Conservation (phyloP, 192 early-diverging fungal species). For the Coemansia sp. region DNA sequence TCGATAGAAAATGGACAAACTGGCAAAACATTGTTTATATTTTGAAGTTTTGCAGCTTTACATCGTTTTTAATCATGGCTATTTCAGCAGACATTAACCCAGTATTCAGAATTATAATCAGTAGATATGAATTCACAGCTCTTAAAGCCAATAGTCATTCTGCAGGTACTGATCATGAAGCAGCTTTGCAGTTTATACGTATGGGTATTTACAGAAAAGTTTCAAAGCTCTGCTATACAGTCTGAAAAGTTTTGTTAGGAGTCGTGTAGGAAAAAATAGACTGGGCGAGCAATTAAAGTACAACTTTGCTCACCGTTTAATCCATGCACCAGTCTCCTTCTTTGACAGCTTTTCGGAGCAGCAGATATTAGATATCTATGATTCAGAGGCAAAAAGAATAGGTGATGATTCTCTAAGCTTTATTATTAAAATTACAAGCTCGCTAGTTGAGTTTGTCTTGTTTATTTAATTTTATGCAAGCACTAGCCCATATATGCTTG, state of each 20-base stretch:
- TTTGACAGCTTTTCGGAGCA: slow-evolving; percentile 38
- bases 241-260: slow-evolving; percentile 2
- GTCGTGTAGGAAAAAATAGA: not conserved
- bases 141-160: slow-evolving; percentile 21
- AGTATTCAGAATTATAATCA: slow-evolving; percentile 17
- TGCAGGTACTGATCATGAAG: not conserved
- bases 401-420: slow-evolving; percentile 10
- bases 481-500: slow-evolving; percentile 21
- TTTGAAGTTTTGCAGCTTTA: slow-evolving; percentile 20
- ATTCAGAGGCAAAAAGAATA: slow-evolving; percentile 13
- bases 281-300: slow-evolving; percentile 13
- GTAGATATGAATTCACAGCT: slow-evolving; percentile 21
- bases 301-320: slow-evolving; percentile 20
- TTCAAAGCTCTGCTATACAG: not conserved
- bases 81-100: slow-evolving; percentile 28
- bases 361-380: slow-evolving; percentile 22
- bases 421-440: slow-evolving; percentile 13
- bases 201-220: slow-evolving; percentile 18
- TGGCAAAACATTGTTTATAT: slow-evolving; percentile 31
- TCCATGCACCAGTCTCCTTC: slow-evolving; percentile 35
- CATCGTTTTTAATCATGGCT: slow-evolving; percentile 12
- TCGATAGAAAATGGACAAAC: slow-evolving; percentile 25
- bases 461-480: slow-evolving; percentile 16
- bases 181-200: slow-evolving; percentile 21
- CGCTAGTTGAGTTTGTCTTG: not conserved